Evolutionary conservation across 495 filamentous ascomycete species (phyloP).

Genomic region (Aspergillus nidulans): DNA sequence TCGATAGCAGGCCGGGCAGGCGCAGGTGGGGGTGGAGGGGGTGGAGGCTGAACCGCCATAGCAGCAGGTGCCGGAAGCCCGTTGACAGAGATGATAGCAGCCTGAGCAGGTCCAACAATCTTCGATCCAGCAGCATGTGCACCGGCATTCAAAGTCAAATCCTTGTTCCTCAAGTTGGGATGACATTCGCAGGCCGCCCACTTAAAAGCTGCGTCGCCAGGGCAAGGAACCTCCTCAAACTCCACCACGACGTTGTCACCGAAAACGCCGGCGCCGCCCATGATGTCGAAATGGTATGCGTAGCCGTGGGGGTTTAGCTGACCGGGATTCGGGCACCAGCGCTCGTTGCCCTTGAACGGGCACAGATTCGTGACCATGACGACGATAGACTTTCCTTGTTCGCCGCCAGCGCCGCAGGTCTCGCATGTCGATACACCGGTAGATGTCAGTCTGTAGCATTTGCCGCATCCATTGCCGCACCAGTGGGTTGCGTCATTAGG

Average conservation of each 20-base stretch:
- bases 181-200: constrained; percentile 10
- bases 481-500: background rate
- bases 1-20: too few relatives aligned
- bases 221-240: constrained; percentile 8
- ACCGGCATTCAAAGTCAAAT: background rate
- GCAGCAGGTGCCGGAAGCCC: background rate
- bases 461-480: constrained; percentile 12
- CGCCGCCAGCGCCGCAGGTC: constrained; percentile 8
- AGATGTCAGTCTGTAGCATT: constrained; percentile 8
- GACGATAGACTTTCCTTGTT: constrained; percentile 2
- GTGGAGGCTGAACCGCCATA: background rate
- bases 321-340: constrained; percentile 8
- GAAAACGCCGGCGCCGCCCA: constrained; percentile 1
- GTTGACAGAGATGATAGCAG: background rate
- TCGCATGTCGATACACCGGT: constrained; percentile 1
- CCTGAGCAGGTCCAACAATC: background rate
- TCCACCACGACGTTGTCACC: constrained; percentile 13
- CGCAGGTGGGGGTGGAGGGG: background rate
- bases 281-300: constrained; percentile 11
- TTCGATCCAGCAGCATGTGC: background rate
- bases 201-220: background rate
- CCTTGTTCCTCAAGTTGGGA: background rate
- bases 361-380: constrained; percentile 14
- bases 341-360: constrained; percentile 7
- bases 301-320: constrained; percentile 5